Evolutionary conservation across 768 basidiomycete species (phyloP).

Genomic region (Termitomyces sp.): DNA sequence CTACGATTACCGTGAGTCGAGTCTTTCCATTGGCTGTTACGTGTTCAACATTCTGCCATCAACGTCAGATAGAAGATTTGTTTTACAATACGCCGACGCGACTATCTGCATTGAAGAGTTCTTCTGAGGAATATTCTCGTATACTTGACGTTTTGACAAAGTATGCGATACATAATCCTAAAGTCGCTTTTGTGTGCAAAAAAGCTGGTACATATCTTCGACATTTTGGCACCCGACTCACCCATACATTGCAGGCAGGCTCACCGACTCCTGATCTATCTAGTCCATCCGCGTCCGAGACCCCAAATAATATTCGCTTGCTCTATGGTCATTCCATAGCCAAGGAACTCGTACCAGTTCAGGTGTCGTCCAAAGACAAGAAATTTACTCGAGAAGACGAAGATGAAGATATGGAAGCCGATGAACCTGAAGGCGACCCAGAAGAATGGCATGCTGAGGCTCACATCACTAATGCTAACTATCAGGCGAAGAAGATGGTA

Average conservation of each 20-base stretch:
- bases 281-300: constrained; percentile 67
- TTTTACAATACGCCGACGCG: constrained; percentile 93
- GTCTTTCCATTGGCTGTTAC: background rate
- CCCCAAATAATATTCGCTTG: constrained; percentile 67
- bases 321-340: constrained; percentile 81
- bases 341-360: constrained; percentile 62
- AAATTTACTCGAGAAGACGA: constrained; percentile 17
- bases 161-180: constrained; percentile 93
- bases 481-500: constrained; percentile 81
- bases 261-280: constrained; percentile 76
- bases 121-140: constrained; percentile 88
- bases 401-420: constrained; percentile 26
- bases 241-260: constrained; percentile 52
- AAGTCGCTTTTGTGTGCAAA: constrained; percentile 85
- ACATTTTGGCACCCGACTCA: background rate
- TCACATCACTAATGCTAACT: constrained; percentile 83
- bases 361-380: constrained; percentile 30
- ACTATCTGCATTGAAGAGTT: constrained; percentile 75
- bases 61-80: constrained; percentile 81
- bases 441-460: constrained; percentile 72
- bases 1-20: constrained; percentile 69
- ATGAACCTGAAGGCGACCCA: constrained; percentile 29
- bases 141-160: constrained; percentile 90
- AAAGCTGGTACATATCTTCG: constrained; percentile 53
- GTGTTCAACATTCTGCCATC: background rate